Conservation (phyloP, 768 basidiomycete species). For the Boletus sp. region DNA sequence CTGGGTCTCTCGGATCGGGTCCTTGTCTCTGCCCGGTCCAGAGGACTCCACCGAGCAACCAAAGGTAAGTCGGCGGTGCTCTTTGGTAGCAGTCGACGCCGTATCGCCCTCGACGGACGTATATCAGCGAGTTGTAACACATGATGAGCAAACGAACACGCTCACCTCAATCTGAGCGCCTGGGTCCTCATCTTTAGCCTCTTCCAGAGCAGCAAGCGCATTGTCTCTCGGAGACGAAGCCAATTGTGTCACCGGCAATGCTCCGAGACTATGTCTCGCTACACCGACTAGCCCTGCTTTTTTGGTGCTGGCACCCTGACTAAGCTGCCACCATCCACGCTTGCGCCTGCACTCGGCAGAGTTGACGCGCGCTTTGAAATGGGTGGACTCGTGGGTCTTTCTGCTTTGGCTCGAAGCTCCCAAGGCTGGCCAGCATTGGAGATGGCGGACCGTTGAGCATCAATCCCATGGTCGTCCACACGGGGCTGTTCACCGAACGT, state of each 20-base stretch:
- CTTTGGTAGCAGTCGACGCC: conserved; percentile 32
- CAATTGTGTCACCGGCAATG: conserved; percentile 46
- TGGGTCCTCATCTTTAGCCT: conserved; percentile 46
- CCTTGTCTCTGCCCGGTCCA: conserved; percentile 32
- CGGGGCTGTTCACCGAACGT: conserved; percentile 43
- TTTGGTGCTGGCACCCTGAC: conserved; percentile 16
- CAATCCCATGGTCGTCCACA: conserved; percentile 30
- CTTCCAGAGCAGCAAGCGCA: conserved; percentile 39
- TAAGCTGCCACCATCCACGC: conserved; percentile 22
- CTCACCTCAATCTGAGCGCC: conserved; percentile 66
- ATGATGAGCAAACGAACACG: conserved; percentile 3
- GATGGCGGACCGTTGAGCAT: conserved; percentile 19
- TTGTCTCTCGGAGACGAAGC: conserved; percentile 61
- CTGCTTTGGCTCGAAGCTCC: conserved; percentile 8
- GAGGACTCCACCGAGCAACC: conserved; percentile 49
- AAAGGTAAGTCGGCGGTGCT: conserved; percentile 53
- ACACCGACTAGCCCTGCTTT: neutral
- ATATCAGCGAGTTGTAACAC: neutral
- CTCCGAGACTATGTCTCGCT: conserved; percentile 13
- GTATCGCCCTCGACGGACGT: conserved; percentile 48
- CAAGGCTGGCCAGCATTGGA: conserved; percentile 17
- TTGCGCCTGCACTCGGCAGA: conserved; percentile 23
- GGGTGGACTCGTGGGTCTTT: neutral
- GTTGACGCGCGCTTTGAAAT: neutral
- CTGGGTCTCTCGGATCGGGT: conserved; percentile 29